Base-by-base conservation (phyloP, 441 rosid species). In the Populus hybrid region DNA sequence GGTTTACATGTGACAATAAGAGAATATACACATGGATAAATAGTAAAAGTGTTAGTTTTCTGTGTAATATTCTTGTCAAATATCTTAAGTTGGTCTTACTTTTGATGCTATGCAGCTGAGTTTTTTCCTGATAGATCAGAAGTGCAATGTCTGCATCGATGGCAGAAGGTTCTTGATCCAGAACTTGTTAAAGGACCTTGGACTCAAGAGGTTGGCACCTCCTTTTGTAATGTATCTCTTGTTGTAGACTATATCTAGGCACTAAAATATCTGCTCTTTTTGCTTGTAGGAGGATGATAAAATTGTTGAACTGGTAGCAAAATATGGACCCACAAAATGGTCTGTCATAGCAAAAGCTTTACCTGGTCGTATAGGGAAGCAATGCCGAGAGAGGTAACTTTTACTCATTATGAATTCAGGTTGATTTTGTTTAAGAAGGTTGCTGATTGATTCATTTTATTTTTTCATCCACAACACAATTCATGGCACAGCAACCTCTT, bases 101-200 rank as follows among this genome's bases (percentile, higher is more conserved):
- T 7, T 76, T 29, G 76, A 63, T 77, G 38, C 4, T 79, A 56
- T 81, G 90, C 97, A 97, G 99, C 99, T 72, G 97, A 93, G 61
- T 87, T 71, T 81, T 93, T 92, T 84, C 91, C 93, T 63, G 91
- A 85, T 82, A 90, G 99, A 87, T 91, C 97, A 70, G 98, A 95
- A 84, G 99, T 97, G 72, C 99, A 97, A 74, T 97, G 99, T 84
- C 79, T 97, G 82, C 99, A 97, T 83, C 89, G 99, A 73, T 97
- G 99, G 99, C 99, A 97, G 86, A 97, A 97, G 84, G 99, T 97
- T 87, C 92, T 97, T 28, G 90, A 93, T 83, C 99, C 99, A 0
- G 95, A 97, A 0, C 98, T 97, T 85, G 83, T 94, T 69, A 97
- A 97, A 84, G 99, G 99, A 83, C 98, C 99, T 65, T 97, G 99